Conservation (phyloP, 257 asterid genomes). For the Capsicum pubescens region DNA sequence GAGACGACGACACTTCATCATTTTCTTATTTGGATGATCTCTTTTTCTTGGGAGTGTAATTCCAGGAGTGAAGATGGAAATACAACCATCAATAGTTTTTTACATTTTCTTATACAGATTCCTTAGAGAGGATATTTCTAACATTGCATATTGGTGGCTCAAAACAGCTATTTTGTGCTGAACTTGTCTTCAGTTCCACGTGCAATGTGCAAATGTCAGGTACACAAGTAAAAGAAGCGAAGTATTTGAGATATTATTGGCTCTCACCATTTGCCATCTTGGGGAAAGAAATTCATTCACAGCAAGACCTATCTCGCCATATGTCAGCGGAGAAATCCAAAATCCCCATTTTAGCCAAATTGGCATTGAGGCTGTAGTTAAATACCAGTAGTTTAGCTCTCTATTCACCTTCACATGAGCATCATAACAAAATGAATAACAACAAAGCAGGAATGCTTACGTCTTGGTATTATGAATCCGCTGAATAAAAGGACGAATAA, state of each 20-base stretch:
- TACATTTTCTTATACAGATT: not conserved
- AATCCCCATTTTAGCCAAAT: slow-evolving; percentile 71
- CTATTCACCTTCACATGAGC: not conserved
- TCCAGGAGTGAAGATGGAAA: not conserved
- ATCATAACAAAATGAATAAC: slow-evolving; percentile 19
- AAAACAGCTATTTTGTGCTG: not conserved
- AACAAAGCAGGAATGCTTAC: slow-evolving; percentile 43
- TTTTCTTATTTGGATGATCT: not conserved
- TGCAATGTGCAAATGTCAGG: not conserved
- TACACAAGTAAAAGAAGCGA: not conserved
- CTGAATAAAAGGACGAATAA: slow-evolving; percentile 51
- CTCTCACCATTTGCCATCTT: slow-evolving; percentile 68
- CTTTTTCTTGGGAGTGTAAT: not conserved
- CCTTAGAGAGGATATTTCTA: not conserved
- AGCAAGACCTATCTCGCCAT: slow-evolving; percentile 73
- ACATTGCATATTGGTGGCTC: not conserved
- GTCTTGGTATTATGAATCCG: slow-evolving; percentile 66
- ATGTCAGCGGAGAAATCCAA: slow-evolving; percentile 74
- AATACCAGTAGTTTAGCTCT: slow-evolving; percentile 9
- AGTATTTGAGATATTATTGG: slow-evolving; percentile 25
- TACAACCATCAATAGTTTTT: not conserved
- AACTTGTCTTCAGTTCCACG: not conserved
- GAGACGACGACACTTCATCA: not conserved
- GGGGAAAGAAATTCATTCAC: slow-evolving; percentile 71
- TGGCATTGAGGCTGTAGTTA: slow-evolving; percentile 72